Evolutionary conservation across 2,329 filamentous ascomycete genomes (phyloP).

Genomic region (Monosporascus sp.): DNA sequence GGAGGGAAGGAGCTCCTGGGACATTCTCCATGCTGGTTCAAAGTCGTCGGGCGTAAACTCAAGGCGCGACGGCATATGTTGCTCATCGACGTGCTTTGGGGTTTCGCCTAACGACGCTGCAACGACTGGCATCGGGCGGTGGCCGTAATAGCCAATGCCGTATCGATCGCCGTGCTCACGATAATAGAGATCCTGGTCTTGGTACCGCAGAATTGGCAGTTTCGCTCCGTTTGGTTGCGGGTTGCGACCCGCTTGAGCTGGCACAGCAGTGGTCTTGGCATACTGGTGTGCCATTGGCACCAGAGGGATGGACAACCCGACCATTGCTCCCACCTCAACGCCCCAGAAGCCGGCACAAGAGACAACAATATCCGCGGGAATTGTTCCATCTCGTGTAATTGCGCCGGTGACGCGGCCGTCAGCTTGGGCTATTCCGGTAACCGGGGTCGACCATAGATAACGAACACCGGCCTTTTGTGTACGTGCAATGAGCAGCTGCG

Average conservation of each 20-base stretch:
- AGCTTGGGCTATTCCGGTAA: constrained; percentile 49
- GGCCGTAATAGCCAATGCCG: constrained; percentile 61
- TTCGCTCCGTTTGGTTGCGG: constrained; percentile 40
- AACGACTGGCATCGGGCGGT: constrained; percentile 55
- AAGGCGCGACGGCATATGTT: constrained; percentile 59
- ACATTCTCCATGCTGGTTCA: constrained; percentile 53
- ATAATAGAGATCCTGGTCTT: constrained; percentile 61
- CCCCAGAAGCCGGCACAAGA: constrained; percentile 64
- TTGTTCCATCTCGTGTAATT: constrained; percentile 38
- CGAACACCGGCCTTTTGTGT: constrained; percentile 53
- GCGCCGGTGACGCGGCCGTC: constrained; percentile 52
- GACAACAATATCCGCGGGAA: constrained; percentile 55
- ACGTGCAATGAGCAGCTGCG: constrained; percentile 54
- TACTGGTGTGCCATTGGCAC: constrained; percentile 60
- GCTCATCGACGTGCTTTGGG: constrained; percentile 47
- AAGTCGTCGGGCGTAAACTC: constrained; percentile 57
- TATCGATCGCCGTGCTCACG: constrained; percentile 58
- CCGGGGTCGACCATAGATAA: constrained; percentile 51
- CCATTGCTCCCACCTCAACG: constrained; percentile 59
- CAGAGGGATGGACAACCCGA: constrained; percentile 51
- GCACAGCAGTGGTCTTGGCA: constrained; percentile 52
- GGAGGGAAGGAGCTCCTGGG: constrained; percentile 48
- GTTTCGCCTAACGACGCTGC: constrained; percentile 50
- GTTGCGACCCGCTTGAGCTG: constrained; percentile 30
- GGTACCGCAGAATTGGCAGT: constrained; percentile 56